phyloP scores from a whole-genome alignment of 108 stramenopile species.

The Bacterosira constricta region DNA sequence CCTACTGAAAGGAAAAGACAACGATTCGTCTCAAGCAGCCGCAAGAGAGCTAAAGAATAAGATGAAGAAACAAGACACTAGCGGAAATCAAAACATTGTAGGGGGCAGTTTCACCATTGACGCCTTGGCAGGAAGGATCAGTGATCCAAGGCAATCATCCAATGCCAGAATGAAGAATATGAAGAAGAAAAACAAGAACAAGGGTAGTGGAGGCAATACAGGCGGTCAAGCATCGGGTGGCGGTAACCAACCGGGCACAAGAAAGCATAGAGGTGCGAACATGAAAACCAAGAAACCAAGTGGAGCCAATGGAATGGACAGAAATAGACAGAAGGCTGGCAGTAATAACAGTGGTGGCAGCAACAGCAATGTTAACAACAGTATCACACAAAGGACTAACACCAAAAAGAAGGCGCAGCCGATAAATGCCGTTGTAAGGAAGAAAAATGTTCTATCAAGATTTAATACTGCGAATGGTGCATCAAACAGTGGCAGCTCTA shows the following conservation, averaged over 20 bases:
- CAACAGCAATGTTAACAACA: not conserved
- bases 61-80: not conserved
- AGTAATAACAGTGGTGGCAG: not conserved
- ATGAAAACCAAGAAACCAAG: not conserved
- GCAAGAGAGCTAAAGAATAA: not conserved
- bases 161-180: not conserved
- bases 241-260: not conserved
- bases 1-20: not conserved
- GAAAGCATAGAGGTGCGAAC: not conserved
- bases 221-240: not conserved
- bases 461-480: no score
- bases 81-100: not conserved
- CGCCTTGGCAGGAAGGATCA: not conserved
- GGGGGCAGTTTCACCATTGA: not conserved
- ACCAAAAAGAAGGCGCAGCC: not conserved
- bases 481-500: no score
- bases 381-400: not conserved
- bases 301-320: not conserved
- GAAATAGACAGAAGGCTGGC: not conserved
- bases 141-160: not conserved
- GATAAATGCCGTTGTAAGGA: not conserved
- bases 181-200: not conserved
- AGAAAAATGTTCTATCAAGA: not conserved
- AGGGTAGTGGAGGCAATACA: not conserved
- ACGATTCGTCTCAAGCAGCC: not conserved